Base-by-base conservation (phyloP, 495 filamentous ascomycete species). In the Podospora pseudopauciseta region DNA sequence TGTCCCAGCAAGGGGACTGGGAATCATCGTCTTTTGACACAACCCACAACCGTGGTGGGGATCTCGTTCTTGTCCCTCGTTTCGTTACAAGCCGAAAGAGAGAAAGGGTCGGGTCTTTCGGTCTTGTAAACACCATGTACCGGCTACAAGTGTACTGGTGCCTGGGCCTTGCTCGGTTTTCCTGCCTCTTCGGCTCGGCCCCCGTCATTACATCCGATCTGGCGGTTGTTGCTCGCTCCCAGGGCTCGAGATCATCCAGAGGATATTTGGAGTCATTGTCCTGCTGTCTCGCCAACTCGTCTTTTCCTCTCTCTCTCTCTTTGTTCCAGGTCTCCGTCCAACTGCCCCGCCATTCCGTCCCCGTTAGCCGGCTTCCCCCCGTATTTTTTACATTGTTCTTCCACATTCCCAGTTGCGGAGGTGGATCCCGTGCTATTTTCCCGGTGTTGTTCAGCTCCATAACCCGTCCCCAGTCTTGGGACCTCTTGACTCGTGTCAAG, bases 131-230 rank as follows among this genome's bases (percentile, higher is more conserved):
- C 59, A 16, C 26, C 32, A 63, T 39, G 16, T 44, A 44, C 28
- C 30, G 30, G 27, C 28, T 63, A 32, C 61, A 15, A 39, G 49
- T 65, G 44, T 64, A 60, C 57, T 26, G n/a, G 18, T 58, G 44
- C 26, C 32, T 57, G 60, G 58, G 19, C 39, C 30, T 63, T 32
- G 59, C 55, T 59, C 62, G 61, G 60, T 55, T 30, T 64, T 65
- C n/a, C 49, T 66, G 66, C 64, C 70, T 62, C 23, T 65, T 68
- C 70, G 70, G 70, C 70, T 71, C 70, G 67, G 70, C 70, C 67
- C 27, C 66, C 65, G 57, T 44, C 30, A 30, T 67, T 49, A 71
- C 44, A 68, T 64, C 70, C 67, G 70, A 71, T 67, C 65, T 67
- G 65, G 57, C 64, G 68, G 28, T 58, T 32, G 20, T 62, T 62